phyloP scores from a whole-genome alignment of 108 stramenopile genomes.

The Skeletonema costatum region DNA sequence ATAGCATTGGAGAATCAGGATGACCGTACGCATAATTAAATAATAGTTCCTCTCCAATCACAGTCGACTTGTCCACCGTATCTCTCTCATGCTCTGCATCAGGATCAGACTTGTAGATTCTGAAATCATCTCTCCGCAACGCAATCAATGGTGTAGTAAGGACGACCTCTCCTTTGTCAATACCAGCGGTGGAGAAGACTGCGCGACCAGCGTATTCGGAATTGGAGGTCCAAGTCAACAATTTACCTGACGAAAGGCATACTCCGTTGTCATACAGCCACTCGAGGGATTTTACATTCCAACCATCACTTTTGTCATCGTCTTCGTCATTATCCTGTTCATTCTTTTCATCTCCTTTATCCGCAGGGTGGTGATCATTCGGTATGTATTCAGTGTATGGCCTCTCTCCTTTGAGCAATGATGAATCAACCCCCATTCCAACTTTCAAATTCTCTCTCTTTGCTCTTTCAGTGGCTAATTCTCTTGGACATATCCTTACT shows the following conservation, averaged over 20 bases:
- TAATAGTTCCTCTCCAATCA: slow-evolving; percentile 55
- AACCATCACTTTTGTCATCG: slow-evolving; percentile 49
- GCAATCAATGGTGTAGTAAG: slow-evolving; percentile 24
- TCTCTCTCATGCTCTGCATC: slow-evolving; percentile 16
- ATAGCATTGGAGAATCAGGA: slow-evolving; percentile 57
- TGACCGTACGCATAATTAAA: slow-evolving; percentile 78
- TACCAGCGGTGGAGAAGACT: slow-evolving; percentile 46
- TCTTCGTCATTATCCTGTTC: slow-evolving; percentile 35
- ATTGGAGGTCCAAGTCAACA: slow-evolving; percentile 37
- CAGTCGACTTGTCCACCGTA: slow-evolving; percentile 20
- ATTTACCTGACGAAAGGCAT: slow-evolving; percentile 46
- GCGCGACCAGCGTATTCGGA: slow-evolving; percentile 60
- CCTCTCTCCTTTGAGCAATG: not conserved
- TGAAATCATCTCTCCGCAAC: slow-evolving; percentile 30
- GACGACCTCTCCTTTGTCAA: slow-evolving; percentile 39
- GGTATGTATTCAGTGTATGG: slow-evolving; percentile 7
- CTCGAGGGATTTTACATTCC: slow-evolving; percentile 41
- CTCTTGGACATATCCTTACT: slow-evolving; percentile 5
- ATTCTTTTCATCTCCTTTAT: not conserved
- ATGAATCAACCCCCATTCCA: not conserved
- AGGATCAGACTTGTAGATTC: slow-evolving; percentile 37
- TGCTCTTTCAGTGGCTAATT: not conserved
- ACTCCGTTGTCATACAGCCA: slow-evolving; percentile 58
- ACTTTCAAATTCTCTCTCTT: slow-evolving; percentile 4
- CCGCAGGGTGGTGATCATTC: slow-evolving; percentile 18